Base-by-base conservation (phyloP, 805 yeast genomes). In the Myxozyma neotropica region DNA sequence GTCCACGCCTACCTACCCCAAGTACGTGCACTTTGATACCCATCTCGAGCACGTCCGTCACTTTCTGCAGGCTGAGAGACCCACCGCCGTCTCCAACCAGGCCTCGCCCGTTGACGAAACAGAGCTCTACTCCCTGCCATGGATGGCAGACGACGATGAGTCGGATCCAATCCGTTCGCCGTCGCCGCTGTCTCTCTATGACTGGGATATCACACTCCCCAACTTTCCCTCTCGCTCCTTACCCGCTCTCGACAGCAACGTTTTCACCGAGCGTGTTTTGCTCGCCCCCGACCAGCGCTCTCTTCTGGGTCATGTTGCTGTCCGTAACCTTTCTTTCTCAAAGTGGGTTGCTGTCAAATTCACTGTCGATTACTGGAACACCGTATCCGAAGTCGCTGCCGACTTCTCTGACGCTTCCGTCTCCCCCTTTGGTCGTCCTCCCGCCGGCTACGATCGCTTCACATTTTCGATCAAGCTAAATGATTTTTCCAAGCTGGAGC, bases 21-120 rank as follows among this genome's bases (percentile, higher is more conserved):
- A 85, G 69, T 87, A 83, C 71, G 97, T 90, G 6, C 96, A 89
- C 77, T 90, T 90, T 71, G 91, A 88, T 50, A 79, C 83, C 44
- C 82, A 78, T 33, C 76, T 75, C 52, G 74, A 72, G 61, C 81
- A 88, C 65, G 86, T 89, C 26, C 80, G 87, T 58, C 88, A 87
- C 72, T 91, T 89, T 71, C 80, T 83, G 61, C 81, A 83, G 65
- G 80, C 80, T 57, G 96, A 90, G 70, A 82, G 81, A 55, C 97
- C 98, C 15, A 78, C 82, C 3, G 87, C 90, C 1, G 88, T 93
- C 29, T 81, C 87, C 66, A 89, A 88, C 1, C 78, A 79, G 53
- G 81, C 82, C 58, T 82, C 89, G 0, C 94, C 93, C 0, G 75
- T 68, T 67, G 75, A 71, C 49, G 77, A 73, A 47, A 65, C 67